Percentiles rank a stretch among this genome's conserved stretches.
phyloP scores from a whole-genome alignment of 768 basidiomycete genomes.

The Russula sp. region DNA sequence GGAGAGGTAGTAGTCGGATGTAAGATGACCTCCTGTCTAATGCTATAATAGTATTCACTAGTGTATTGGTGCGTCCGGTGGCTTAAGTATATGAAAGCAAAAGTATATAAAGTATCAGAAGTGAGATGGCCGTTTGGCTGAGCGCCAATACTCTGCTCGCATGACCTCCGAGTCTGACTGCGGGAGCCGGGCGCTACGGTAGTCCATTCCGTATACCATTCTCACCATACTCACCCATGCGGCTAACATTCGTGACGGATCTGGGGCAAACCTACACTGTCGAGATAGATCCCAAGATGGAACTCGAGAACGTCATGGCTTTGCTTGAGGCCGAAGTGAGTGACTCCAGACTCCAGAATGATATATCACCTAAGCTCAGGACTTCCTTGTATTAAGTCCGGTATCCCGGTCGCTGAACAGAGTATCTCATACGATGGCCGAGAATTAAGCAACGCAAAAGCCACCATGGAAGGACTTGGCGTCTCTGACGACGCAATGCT shows the following conservation, averaged over 20 bases:
- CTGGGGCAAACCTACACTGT: constrained; percentile 59
- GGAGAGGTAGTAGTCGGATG: constrained; percentile 20
- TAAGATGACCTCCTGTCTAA: not conserved
- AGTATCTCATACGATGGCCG: constrained; percentile 63
- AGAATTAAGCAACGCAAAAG: constrained; percentile 62
- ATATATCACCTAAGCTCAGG: constrained; percentile 2
- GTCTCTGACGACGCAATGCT: constrained; percentile 66
- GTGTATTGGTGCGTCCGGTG: not conserved
- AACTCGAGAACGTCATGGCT: constrained; percentile 89
- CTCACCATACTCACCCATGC: constrained; percentile 43
- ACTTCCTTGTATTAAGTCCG: constrained; percentile 56
- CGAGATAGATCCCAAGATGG: constrained; percentile 89
- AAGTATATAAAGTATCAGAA: no score
- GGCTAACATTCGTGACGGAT: constrained; percentile 70
- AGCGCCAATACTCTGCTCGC: no score
- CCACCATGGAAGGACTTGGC: constrained; percentile 65
- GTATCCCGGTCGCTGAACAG: constrained; percentile 69
- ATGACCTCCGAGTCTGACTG: not conserved
- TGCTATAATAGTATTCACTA: not conserved
- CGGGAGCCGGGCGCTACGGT: no score
- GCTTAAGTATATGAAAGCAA: not conserved
- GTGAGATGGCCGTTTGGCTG: no score
- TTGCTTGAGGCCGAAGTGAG: constrained; percentile 93
- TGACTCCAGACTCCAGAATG: constrained; percentile 14
- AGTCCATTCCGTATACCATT: not conserved